Evolutionary conservation across 805 yeast species (phyloP).

Genomic region (Torulaspora indica): DNA sequence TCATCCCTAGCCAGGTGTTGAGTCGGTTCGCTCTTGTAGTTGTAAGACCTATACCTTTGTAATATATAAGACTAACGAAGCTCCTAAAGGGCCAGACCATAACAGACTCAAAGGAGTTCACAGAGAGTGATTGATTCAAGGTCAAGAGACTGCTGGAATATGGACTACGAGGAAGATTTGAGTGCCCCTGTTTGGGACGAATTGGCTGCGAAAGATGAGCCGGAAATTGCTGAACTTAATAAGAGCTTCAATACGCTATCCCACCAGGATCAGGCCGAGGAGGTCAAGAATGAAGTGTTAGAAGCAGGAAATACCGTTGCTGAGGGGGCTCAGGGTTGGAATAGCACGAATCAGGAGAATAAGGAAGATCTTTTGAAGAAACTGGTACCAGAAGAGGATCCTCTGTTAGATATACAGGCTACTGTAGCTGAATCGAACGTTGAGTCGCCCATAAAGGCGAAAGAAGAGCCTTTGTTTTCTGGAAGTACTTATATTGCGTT

Average conservation of each 20-base stretch:
- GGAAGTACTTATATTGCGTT: slow-evolving; percentile 26
- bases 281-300: not conserved
- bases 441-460: slow-evolving; percentile 22
- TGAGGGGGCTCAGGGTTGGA: slow-evolving; percentile 1
- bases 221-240: slow-evolving; percentile 16
- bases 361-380: slow-evolving; percentile 21
- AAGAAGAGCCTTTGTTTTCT: slow-evolving; percentile 36
- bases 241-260: slow-evolving; percentile 20
- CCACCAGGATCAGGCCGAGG: slow-evolving; percentile 3
- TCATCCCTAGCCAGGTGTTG: not conserved
- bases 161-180: slow-evolving; percentile 32
- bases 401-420: slow-evolving; percentile 43
- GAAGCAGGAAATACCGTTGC: slow-evolving; percentile 7
- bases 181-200: slow-evolving; percentile 38
- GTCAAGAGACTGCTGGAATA: slow-evolving; percentile 1
- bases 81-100: slow-evolving; percentile 3
- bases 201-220: slow-evolving; percentile 10
- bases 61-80: not conserved
- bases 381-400: slow-evolving; percentile 32
- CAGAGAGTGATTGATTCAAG: not conserved
- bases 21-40: not conserved
- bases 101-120: not conserved
- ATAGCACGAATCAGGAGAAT: slow-evolving; percentile 24
- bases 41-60: not conserved
- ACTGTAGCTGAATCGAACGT: slow-evolving; percentile 21